A percentile compares a stretch with the other conserved stretches of the same genome.
These are phyloP conservation scores for Mucor lusitanicus DNA, from an alignment of 371 early-diverging fungal genomes.

Conservation along the genomic window DNA sequence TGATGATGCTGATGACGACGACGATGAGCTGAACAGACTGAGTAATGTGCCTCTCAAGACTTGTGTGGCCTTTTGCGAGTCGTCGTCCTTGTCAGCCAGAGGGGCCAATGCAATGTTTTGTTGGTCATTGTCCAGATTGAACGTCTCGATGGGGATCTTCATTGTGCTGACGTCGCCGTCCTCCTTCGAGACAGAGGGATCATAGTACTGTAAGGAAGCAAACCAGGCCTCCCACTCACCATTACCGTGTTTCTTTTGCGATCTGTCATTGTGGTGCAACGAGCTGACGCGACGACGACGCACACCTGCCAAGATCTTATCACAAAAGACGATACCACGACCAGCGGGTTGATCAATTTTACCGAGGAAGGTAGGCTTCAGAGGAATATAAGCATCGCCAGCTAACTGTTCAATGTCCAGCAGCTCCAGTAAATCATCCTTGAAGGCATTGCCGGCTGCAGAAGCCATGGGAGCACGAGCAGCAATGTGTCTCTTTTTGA, in stretches of 20 bases:
- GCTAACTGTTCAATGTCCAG: slow-evolving; percentile 42
- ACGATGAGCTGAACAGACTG: slow-evolving; percentile 9
- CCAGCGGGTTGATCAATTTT: slow-evolving; percentile 32
- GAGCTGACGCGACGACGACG: slow-evolving; percentile 19
- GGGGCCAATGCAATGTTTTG: not conserved
- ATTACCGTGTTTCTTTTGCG: not conserved
- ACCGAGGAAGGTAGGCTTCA: slow-evolving; percentile 28
- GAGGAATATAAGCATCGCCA: slow-evolving; percentile 13
- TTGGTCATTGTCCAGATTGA: slow-evolving; percentile 11
- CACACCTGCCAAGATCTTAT: slow-evolving; percentile 37
- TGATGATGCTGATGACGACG: not conserved
- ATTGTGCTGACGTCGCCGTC: not conserved
- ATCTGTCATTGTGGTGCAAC: not conserved
- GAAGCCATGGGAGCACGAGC: not conserved
- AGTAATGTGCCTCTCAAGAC: slow-evolving; percentile 7
- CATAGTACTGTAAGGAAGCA: slow-evolving; percentile 36
- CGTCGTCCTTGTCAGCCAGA: slow-evolving; percentile 2
- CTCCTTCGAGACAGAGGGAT: slow-evolving; percentile 12
- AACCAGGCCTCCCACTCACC: slow-evolving; percentile 42
- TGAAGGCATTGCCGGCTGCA: not conserved
- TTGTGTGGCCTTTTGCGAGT: not conserved
- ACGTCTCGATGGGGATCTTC: slow-evolving; percentile 23
- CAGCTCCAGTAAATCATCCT: slow-evolving; percentile 13
- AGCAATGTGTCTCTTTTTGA: slow-evolving; percentile 2
- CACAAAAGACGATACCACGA: slow-evolving; percentile 30